Evolutionary conservation across 257 asterid genomes (phyloP).

Genomic region (Lycium barbarum): DNA sequence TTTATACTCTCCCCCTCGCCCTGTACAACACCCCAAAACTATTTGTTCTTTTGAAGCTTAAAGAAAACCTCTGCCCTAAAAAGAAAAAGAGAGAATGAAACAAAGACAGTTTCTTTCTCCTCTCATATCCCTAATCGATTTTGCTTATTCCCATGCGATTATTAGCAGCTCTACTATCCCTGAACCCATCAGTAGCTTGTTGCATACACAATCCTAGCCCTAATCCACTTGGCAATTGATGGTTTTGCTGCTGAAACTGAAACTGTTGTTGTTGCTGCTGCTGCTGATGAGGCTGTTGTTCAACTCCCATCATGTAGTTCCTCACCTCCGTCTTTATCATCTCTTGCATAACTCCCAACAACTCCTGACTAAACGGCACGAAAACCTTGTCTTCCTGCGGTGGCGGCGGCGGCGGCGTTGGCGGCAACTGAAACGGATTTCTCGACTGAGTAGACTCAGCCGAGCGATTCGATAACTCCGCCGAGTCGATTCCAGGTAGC

Average conservation of each 20-base stretch:
- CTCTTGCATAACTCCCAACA: constrained; percentile 82
- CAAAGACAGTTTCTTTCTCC: constrained; percentile 53
- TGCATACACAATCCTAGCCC: constrained; percentile 61
- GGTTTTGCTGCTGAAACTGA: constrained; percentile 41
- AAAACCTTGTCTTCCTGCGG: constrained; percentile 51
- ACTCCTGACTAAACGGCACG: constrained; percentile 61
- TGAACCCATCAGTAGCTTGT: constrained; percentile 66
- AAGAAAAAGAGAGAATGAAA: constrained; percentile 42
- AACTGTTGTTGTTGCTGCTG: constrained; percentile 39
- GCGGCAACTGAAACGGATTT: constrained; percentile 34
- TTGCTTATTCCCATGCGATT: constrained; percentile 69
- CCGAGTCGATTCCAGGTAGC: constrained; percentile 69
- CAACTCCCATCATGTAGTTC: constrained; percentile 68
- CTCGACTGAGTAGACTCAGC: constrained; percentile 42
- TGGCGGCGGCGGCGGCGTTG: constrained; percentile 28
- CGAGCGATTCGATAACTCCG: constrained; percentile 35
- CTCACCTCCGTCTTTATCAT: constrained; percentile 87
- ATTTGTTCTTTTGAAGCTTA: constrained; percentile 20
- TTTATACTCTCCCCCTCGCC: constrained; percentile 25
- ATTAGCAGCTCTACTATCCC: constrained; percentile 67
- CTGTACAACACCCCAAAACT: constrained; percentile 54
- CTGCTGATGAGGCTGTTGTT: constrained; percentile 41
- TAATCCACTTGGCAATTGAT: constrained; percentile 43
- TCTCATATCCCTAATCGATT: constrained; percentile 45
- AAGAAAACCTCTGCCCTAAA: neutral